These are phyloP conservation scores for Fraxinus sp. DNA, from an alignment of 305 asterid genomes.

Conservation along the genomic window DNA sequence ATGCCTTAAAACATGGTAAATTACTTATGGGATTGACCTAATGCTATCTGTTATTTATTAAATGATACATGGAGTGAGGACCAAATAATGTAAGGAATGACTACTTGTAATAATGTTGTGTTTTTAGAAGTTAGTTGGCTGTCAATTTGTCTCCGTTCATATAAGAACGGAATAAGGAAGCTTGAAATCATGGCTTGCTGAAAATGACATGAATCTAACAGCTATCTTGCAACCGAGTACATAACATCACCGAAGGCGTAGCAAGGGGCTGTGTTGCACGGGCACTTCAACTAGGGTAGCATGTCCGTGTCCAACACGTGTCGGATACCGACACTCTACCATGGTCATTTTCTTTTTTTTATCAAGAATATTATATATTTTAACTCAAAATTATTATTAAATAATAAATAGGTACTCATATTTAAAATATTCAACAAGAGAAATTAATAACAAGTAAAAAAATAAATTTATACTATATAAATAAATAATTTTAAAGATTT, in stretches of 20 bases:
- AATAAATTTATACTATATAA: no score
- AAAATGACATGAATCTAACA: conserved; percentile 72
- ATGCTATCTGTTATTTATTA: background rate
- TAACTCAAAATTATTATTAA: background rate
- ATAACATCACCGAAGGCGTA: background rate
- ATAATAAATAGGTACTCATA: no score
- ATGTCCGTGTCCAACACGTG: no score
- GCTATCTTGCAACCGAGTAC: conserved; percentile 36
- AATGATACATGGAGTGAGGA: background rate
- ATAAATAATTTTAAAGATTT: no score
- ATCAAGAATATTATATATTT: background rate
- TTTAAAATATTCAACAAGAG: no score
- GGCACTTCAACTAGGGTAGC: no score
- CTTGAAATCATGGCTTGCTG: conserved; percentile 32
- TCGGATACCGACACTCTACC: no score
- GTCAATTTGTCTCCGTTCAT: conserved; percentile 14
- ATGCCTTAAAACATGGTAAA: background rate
- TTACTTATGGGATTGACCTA: background rate
- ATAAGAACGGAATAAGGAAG: background rate
- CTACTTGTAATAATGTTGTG: background rate
- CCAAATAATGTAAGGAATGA: background rate
- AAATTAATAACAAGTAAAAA: no score
- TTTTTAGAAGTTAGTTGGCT: background rate
- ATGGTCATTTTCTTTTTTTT: no score
- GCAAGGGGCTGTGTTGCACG: background rate